Percentiles rank a stretch among this genome's conserved stretches.
These are phyloP conservation scores for Senna siamea DNA, from an alignment of 306 rosid species.

Conservation along the genomic window DNA sequence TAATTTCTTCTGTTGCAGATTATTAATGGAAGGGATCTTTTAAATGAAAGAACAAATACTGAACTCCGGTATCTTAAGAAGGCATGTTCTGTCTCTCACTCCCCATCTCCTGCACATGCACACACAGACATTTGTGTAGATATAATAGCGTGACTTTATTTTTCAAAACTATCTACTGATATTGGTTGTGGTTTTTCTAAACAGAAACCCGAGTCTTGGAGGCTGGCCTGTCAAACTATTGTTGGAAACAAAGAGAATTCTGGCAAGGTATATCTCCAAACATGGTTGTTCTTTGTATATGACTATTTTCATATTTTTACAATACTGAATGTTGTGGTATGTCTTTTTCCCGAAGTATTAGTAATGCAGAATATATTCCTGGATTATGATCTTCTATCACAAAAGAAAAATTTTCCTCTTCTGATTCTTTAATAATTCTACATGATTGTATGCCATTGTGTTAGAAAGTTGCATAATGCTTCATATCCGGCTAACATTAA, in stretches of 20 bases:
- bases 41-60: constrained; percentile 90
- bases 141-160: background rate
- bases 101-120: background rate
- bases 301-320: background rate
- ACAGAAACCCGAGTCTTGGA: constrained; percentile 96
- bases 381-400: constrained; percentile 15
- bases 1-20: constrained; percentile 55
- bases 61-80: constrained; percentile 85
- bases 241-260: constrained; percentile 91
- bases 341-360: constrained; percentile 13
- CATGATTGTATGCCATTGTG: constrained; percentile 7
- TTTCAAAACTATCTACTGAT: constrained; percentile 20
- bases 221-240: constrained; percentile 95
- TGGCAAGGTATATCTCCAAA: constrained; percentile 73
- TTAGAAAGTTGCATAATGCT: background rate
- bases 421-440: background rate
- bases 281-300: constrained; percentile 26
- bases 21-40: constrained; percentile 73
- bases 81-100: constrained; percentile 50
- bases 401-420: background rate
- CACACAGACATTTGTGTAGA: background rate
- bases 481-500: background rate
- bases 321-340: constrained; percentile 8
- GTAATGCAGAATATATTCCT: constrained; percentile 5
- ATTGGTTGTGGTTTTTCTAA: constrained; percentile 19